A percentile compares a stretch with the other conserved stretches of the same genome.
Evolutionary conservation across 176 grass and related monocot species (phyloP).

Genomic region (Oryza brachyantha): DNA sequence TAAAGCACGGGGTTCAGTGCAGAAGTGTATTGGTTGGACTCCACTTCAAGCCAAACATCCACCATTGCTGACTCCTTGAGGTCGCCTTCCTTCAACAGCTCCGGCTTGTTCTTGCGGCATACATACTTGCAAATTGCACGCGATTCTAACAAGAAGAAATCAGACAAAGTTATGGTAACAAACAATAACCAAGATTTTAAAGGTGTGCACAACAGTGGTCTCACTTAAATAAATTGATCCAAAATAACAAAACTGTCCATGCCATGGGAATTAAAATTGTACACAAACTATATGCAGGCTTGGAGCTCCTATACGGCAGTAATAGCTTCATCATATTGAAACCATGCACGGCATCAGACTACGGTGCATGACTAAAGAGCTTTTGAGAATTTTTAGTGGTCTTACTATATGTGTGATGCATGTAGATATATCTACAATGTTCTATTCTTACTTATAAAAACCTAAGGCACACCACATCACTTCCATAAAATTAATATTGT

Average conservation of each 20-base stretch:
- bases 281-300: not conserved
- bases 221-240: not conserved
- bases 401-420: not conserved
- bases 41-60: slow-evolving; percentile 68
- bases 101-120: slow-evolving; percentile 53
- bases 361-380: not conserved
- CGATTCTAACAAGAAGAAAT: slow-evolving; percentile 35
- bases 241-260: not conserved
- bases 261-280: not conserved
- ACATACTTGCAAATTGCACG: slow-evolving; percentile 57
- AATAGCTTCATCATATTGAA: not conserved
- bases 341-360: not conserved
- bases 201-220: not conserved
- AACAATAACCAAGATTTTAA: not conserved
- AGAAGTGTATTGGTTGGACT: slow-evolving; percentile 54
- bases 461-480: too few relatives aligned
- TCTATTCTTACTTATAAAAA: too few relatives aligned
- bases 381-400: not conserved
- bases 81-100: slow-evolving; percentile 43
- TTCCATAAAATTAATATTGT: too few relatives aligned
- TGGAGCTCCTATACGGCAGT: not conserved
- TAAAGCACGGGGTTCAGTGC: slow-evolving; percentile 34
- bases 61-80: slow-evolving; percentile 49
- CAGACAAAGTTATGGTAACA: not conserved
- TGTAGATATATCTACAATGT: too few relatives aligned